Percentiles rank a stretch among this genome's conserved stretches.
Conservation (phyloP, 1,284 basidiomycete genomes). For the Leccinum proliferum region DNA sequence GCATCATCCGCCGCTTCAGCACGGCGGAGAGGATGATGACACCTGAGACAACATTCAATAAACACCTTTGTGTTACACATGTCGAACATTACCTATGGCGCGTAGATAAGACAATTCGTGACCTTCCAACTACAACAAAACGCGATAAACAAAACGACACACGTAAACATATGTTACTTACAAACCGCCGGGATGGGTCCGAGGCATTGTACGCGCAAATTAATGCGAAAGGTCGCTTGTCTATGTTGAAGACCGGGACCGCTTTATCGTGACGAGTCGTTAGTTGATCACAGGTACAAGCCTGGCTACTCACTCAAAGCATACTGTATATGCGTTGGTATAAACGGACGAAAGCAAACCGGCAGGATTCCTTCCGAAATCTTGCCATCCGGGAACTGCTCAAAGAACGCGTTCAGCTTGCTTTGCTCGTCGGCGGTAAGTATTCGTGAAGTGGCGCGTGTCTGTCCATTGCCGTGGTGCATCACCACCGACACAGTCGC, state of each 20-base stretch:
- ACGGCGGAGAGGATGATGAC: constrained; percentile 95
- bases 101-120: constrained; percentile 91
- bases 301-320: constrained; percentile 60
- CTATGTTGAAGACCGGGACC: constrained; percentile 91
- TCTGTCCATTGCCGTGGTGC: constrained; percentile 40
- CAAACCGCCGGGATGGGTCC: constrained; percentile 74
- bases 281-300: background rate
- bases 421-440: constrained; percentile 68
- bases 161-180: constrained; percentile 33
- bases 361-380: constrained; percentile 84
- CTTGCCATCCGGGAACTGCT: constrained; percentile 75
- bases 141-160: constrained; percentile 4
- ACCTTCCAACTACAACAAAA: constrained; percentile 66
- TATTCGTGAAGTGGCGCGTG: constrained; percentile 36
- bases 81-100: constrained; percentile 56
- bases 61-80: constrained; percentile 1
- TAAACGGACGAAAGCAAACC: constrained; percentile 68
- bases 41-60: constrained; percentile 38
- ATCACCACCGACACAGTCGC: constrained; percentile 60
- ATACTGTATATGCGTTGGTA: constrained; percentile 79
- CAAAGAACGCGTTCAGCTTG: constrained; percentile 71
- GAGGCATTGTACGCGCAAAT: constrained; percentile 88
- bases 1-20: constrained; percentile 86
- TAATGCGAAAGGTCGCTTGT: constrained; percentile 90
- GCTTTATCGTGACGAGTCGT: constrained; percentile 36